Evolutionary conservation across 768 basidiomycete species (phyloP), one percentile per base, ranked within the genome.

Genomic region (Tylopilus rubrobrunneus): DNA sequence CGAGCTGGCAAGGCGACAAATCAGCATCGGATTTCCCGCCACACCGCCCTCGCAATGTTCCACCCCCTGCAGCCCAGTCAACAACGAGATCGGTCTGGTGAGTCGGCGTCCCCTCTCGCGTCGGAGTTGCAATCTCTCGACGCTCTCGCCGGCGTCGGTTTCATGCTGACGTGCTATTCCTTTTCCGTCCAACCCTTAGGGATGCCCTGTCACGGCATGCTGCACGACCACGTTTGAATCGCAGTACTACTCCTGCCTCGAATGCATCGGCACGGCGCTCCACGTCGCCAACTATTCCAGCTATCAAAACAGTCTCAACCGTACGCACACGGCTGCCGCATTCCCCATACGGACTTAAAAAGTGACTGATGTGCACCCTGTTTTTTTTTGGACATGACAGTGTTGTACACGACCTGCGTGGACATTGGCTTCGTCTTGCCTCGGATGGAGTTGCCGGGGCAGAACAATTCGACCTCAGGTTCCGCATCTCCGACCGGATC

Each of bases 211-310:
- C 41, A 60, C 60, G 1, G 53, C 57, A 21, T 81, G 79, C 51
- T 81, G 79, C 60, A 66, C 72, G 6, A 52, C 64, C 11, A 58
- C 55, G 6, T 81, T 78, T 52, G 71, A 75, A 53, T 66, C 58
- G 0, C 50, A 56, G 5, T 78, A 75, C 59, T 78, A 70, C 63
- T 63, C 72, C 44, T 81, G 79, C 55, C 63, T 78, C 56, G 34
- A 62, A 4, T 81, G 79, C 52, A 62, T 74, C 25, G 75, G 69
- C 11, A 27, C 50, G 2, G 64, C 67, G 2, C 23, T 63, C 33
- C 52, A 70, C 42, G 48, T 58, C 5, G 51, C 42, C 19, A 68
- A 73, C 52, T 78, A 58, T 45, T 50, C 67, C 7, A 11, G 49
- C 1, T 59, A 64, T 0, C 75, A 77, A 46, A 39, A 25, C 1